These are phyloP conservation scores for Rhododendron ferrugineum DNA, from an alignment of 148 eudicot genomes.

Conservation along the genomic window DNA sequence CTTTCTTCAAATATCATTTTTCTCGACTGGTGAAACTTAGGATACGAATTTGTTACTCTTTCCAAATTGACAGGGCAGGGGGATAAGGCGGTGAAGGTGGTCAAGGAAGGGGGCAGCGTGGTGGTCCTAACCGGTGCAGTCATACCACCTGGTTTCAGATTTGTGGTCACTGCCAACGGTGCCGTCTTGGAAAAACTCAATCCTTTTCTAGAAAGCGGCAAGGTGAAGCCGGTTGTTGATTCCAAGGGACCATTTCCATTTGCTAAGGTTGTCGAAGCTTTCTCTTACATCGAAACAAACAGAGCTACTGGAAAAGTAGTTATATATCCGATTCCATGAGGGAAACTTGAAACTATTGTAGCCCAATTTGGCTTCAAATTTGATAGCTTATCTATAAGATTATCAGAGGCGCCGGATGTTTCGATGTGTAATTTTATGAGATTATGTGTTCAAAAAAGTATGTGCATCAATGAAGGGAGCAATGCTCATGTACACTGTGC, in stretches of 20 bases:
- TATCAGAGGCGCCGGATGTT: not conserved
- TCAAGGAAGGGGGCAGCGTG: constrained; percentile 86
- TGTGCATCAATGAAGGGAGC: not conserved
- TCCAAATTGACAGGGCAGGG: constrained; percentile 51
- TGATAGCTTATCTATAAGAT: not conserved
- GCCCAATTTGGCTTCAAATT: not conserved
- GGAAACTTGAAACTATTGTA: not conserved
- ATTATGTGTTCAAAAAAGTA: not conserved
- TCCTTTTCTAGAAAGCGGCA: constrained; percentile 69
- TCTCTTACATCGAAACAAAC: constrained; percentile 71
- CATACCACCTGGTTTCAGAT: constrained; percentile 81
- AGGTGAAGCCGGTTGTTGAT: constrained; percentile 72
- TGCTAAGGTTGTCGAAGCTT: constrained; percentile 70
- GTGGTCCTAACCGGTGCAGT: constrained; percentile 80
- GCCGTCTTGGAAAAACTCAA: constrained; percentile 67
- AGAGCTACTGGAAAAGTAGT: constrained; percentile 91
- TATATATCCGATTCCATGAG: constrained; percentile 70
- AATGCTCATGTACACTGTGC: too few species aligned
- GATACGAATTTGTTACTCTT: not conserved
- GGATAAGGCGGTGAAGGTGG: constrained; percentile 66
- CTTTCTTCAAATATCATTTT: not conserved
- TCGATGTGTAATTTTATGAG: not conserved
- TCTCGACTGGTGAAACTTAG: not conserved
- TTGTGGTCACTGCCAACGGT: constrained; percentile 78
- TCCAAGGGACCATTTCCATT: constrained; percentile 82